A percentile compares a stretch with the other conserved stretches of the same genome.
Evolutionary conservation across 371 early-diverging fungal genomes (phyloP).

Genomic region (Coemansia sp.): DNA sequence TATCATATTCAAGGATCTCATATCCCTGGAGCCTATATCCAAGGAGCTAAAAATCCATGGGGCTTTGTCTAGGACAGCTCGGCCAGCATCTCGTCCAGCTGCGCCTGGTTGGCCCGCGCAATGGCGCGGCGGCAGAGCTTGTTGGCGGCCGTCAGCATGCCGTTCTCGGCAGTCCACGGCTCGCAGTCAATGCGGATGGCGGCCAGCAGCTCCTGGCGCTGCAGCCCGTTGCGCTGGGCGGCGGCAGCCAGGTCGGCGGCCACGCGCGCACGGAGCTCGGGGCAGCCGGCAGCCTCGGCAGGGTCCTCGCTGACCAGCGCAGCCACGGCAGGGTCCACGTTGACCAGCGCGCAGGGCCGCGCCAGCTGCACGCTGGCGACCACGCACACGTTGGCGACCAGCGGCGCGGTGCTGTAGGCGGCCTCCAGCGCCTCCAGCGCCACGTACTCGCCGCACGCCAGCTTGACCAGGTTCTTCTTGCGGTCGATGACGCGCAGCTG

Average conservation of each 20-base stretch:
- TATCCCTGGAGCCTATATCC: no score
- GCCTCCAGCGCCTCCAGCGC: constrained; percentile 97
- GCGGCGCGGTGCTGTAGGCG: constrained; percentile 73
- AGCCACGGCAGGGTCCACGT: constrained; percentile 56
- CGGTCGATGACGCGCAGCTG: constrained; percentile 77
- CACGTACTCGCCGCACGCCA: constrained; percentile 92
- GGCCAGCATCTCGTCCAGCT: constrained; percentile 56
- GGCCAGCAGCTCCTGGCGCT: constrained; percentile 71
- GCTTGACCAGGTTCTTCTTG: constrained; percentile 85
- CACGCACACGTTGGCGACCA: constrained; percentile 81
- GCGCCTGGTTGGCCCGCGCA: constrained; percentile 56
- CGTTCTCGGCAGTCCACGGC: constrained; percentile 88
- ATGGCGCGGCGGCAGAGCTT: constrained; percentile 85
- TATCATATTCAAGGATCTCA: not conserved
- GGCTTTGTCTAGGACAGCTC: not conserved
- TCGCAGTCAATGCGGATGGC: constrained; percentile 70
- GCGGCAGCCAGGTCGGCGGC: constrained; percentile 41
- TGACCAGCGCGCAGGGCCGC: constrained; percentile 49
- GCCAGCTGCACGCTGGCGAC: constrained; percentile 64
- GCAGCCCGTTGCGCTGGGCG: constrained; percentile 59
- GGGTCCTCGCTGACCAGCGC: constrained; percentile 31
- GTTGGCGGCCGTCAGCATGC: constrained; percentile 86
- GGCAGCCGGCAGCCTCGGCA: not conserved
- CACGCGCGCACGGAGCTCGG: not conserved
- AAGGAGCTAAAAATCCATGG: no score